Evolutionary conservation across 1,139 yeast species (phyloP).

Genomic region (Yamadazyma friedrichii): DNA sequence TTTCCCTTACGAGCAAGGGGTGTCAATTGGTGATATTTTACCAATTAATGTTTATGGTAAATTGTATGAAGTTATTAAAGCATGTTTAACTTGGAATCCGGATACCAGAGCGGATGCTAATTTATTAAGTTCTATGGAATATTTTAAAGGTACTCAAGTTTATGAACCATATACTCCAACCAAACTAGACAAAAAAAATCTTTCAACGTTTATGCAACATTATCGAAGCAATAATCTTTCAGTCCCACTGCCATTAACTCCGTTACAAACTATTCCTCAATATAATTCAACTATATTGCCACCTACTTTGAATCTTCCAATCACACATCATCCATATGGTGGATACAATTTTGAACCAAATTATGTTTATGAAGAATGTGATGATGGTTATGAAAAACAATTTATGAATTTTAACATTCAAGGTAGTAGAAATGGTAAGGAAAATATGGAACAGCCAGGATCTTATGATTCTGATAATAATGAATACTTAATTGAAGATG

Average conservation of each 20-base stretch:
- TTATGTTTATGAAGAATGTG: conserved; percentile 21
- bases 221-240: neutral
- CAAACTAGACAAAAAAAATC: neutral
- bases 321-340: neutral
- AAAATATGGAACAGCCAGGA: neutral
- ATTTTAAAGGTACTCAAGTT: conserved; percentile 44
- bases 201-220: neutral
- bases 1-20: conserved; percentile 46
- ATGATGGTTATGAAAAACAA: conserved; percentile 27
- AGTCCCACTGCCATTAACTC: neutral
- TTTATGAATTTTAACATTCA: conserved; percentile 13
- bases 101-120: conserved; percentile 48
- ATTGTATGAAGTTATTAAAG: conserved; percentile 51
- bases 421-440: neutral
- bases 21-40: conserved; percentile 25
- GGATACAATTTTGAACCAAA: conserved; percentile 5
- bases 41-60: conserved; percentile 23
- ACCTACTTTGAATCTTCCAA: neutral
- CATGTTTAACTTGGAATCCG: conserved; percentile 70
- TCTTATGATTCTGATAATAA: conserved; percentile 4
- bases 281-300: neutral
- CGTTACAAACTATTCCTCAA: neutral
- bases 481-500: conserved; percentile 3
- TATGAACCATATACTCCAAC: conserved; percentile 6
- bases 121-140: conserved; percentile 46